phyloP scores from a whole-genome alignment of 1,284 basidiomycete species.

The Trichosporon sp. region DNA sequence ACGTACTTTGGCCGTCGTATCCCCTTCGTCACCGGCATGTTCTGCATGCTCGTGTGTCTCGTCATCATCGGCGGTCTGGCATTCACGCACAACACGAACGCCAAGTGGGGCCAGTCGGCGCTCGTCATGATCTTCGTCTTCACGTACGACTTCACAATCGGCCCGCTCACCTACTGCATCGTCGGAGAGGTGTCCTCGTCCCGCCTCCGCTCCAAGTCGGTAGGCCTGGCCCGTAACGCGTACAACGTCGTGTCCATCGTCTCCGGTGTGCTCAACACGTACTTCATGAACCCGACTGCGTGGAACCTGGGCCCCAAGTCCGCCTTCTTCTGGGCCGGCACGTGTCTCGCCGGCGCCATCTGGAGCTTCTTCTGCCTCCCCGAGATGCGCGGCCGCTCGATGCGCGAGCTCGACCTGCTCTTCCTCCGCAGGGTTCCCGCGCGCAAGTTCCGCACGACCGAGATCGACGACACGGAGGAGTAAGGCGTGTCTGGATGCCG shows the following conservation, averaged over 20 bases:
- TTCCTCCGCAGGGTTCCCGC: conserved; percentile 42
- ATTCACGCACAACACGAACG: conserved; percentile 4
- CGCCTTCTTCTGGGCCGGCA: conserved; percentile 47
- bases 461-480: conserved; percentile 21
- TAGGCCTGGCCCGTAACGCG: conserved; percentile 48
- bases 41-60: conserved; percentile 44
- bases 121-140: conserved; percentile 27
- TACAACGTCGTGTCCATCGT: conserved; percentile 43
- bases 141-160: conserved; percentile 29
- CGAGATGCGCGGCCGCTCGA: conserved; percentile 41
- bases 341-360: conserved; percentile 16
- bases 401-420: conserved; percentile 47
- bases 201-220: conserved; percentile 50
- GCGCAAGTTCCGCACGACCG: conserved; percentile 41
- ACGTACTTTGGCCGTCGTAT: conserved; percentile 46
- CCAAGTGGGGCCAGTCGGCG: conserved; percentile 17
- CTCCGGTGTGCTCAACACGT: conserved; percentile 16
- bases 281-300: conserved; percentile 21
- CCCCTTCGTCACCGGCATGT: conserved; percentile 49
- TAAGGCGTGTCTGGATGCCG: neutral
- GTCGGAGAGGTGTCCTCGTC: conserved; percentile 49
- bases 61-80: conserved; percentile 46
- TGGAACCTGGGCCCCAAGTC: conserved; percentile 29
- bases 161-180: conserved; percentile 39
- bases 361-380: conserved; percentile 27